phyloP scores from a whole-genome alignment of 768 basidiomycete species.

The Tylopilus cervinicoccineus region DNA sequence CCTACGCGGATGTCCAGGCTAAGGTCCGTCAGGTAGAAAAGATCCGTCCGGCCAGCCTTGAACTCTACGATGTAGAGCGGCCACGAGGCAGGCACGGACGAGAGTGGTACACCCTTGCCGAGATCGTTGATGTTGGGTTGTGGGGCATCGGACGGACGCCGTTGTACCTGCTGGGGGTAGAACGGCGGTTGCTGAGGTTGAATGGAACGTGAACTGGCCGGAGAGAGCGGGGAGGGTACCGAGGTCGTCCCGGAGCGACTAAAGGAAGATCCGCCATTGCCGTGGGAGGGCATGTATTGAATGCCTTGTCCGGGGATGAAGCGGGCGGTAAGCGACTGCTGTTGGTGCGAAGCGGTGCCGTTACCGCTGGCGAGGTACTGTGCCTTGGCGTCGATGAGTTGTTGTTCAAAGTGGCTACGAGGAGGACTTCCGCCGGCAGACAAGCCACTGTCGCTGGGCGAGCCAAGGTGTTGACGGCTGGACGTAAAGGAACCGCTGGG shows the following conservation, averaged over 20 bases:
- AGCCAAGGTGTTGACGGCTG: conserved; percentile 44
- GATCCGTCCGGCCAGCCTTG: conserved; percentile 93
- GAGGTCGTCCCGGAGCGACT: conserved; percentile 35
- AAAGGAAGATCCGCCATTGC: conserved; percentile 31
- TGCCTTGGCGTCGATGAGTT: conserved; percentile 39
- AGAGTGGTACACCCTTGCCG: conserved; percentile 86
- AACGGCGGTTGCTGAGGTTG: conserved; percentile 29
- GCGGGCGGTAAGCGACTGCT: conserved; percentile 47
- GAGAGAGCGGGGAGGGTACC: conserved; percentile 56
- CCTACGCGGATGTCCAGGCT: conserved; percentile 67
- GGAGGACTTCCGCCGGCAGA: conserved; percentile 51
- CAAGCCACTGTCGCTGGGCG: conserved; percentile 60
- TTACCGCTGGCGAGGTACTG: conserved; percentile 30
- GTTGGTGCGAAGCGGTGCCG: conserved; percentile 20
- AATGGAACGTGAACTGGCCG: conserved; percentile 32
- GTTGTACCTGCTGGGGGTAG: conserved; percentile 32
- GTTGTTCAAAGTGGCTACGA: conserved; percentile 43
- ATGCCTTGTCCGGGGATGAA: conserved; percentile 66
- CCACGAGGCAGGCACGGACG: conserved; percentile 75
- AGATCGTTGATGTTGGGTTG: conserved; percentile 48
- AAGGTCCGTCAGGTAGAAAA: conserved; percentile 85
- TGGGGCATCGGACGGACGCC: conserved; percentile 39
- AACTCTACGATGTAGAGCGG: conserved; percentile 97
- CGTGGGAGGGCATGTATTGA: conserved; percentile 46
- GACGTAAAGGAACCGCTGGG: conserved; percentile 42